phyloP scores from a whole-genome alignment of 257 asterid genomes.

The Gynochthodes officinalis region DNA sequence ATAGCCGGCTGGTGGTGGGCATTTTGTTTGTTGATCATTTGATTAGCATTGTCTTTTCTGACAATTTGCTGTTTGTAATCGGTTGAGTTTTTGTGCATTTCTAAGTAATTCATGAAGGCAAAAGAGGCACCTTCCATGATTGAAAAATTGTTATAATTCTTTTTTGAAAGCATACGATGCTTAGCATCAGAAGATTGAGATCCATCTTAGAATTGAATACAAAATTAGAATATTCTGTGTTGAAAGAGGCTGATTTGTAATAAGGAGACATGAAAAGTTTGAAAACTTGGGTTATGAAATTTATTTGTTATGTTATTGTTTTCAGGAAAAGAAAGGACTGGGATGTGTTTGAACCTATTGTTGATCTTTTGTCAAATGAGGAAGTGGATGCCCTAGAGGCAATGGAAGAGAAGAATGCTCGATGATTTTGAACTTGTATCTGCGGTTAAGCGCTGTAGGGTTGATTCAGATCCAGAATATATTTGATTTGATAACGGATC shows the following conservation, averaged over 20 bases:
- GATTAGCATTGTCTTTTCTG: not conserved
- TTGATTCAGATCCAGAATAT: not conserved
- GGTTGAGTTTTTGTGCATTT: not conserved
- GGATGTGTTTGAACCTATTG: slow-evolving; percentile 77
- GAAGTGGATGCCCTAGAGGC: slow-evolving; percentile 91
- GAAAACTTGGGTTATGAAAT: not conserved
- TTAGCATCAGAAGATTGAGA: not conserved
- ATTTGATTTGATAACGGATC: too few species aligned
- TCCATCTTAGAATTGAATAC: not conserved
- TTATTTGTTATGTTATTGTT: not conserved
- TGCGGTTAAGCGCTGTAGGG: not conserved
- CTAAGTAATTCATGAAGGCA: not conserved
- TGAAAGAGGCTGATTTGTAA: not conserved
- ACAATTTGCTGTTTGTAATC: not conserved
- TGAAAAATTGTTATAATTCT: not conserved
- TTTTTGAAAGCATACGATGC: too few species aligned
- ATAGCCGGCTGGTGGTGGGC: not conserved
- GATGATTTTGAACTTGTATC: slow-evolving; percentile 20
- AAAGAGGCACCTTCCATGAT: not conserved
- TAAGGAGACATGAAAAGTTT: not conserved
- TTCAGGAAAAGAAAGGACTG: slow-evolving; percentile 84
- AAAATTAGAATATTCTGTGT: not conserved
- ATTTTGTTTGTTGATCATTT: too few species aligned
- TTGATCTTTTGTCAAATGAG: slow-evolving; percentile 72
- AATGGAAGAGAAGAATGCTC: slow-evolving; percentile 59